phyloP scores from a whole-genome alignment of 768 basidiomycete species.

The Wakefieldia striispora region DNA sequence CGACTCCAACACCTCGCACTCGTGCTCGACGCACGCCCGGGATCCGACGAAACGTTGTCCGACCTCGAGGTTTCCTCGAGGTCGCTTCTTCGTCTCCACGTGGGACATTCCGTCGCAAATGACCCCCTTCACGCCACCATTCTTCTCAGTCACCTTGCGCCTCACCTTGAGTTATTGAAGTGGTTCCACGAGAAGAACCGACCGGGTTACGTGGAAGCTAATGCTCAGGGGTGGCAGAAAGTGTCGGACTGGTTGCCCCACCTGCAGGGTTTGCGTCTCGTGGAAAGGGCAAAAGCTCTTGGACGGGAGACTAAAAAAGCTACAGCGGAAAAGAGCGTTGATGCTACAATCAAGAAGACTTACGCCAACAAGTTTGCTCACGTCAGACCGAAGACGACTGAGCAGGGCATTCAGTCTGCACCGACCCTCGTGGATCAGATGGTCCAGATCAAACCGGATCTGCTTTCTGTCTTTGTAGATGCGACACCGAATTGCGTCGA shows the following conservation, averaged over 20 bases:
- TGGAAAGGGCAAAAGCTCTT: conserved; percentile 51
- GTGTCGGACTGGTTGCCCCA: conserved; percentile 70
- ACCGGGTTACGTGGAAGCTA: conserved; percentile 64
- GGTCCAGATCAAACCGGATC: conserved; percentile 40
- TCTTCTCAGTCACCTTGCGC: conserved; percentile 75
- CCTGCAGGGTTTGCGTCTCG: conserved; percentile 61
- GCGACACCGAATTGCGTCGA: conserved; percentile 49
- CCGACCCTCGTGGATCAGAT: conserved; percentile 37
- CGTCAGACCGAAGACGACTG: conserved; percentile 36
- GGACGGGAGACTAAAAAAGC: conserved; percentile 18
- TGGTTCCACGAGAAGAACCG: conserved; percentile 80
- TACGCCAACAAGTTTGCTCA: conserved; percentile 41
- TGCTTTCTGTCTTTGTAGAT: conserved; percentile 45
- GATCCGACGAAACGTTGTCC: conserved; percentile 43
- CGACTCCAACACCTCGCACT: conserved; percentile 63
- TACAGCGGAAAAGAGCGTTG: conserved; percentile 44
- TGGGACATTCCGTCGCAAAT: conserved; percentile 71
- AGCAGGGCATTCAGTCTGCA: conserved; percentile 37
- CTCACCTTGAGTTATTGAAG: conserved; percentile 63
- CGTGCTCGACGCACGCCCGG: conserved; percentile 58
- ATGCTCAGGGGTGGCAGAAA: conserved; percentile 67
- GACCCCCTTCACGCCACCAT: conserved; percentile 71
- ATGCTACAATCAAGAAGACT: conserved; percentile 46
- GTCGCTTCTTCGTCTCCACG: conserved; percentile 66
- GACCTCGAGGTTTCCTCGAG: conserved; percentile 54